These are phyloP conservation scores for Sextonia rubra DNA, from an alignment of 164 flowering plant genomes.

Conservation along the genomic window DNA sequence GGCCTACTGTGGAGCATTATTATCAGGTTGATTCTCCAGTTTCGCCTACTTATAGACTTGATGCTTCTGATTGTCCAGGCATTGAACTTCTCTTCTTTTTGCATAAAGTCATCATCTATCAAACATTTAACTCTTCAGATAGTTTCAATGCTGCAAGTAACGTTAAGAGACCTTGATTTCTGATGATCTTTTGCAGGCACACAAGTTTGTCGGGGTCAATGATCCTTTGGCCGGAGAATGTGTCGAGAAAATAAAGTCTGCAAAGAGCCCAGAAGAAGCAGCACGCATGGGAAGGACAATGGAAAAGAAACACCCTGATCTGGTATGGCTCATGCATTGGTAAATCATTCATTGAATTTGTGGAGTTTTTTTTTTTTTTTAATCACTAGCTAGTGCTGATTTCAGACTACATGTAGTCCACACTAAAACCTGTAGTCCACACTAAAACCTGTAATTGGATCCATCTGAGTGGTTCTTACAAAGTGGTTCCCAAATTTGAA, in stretches of 20 bases:
- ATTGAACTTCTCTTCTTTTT: not conserved
- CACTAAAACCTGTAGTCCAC: too few relatives aligned
- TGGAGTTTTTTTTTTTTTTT: too few relatives aligned
- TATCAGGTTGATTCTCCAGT: conserved; percentile 60
- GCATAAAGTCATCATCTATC: not conserved
- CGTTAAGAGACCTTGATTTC: not conserved
- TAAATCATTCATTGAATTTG: not conserved
- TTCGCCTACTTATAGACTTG: not conserved
- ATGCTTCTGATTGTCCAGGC: not conserved
- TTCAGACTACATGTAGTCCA: too few relatives aligned
- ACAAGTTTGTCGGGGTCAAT: conserved; percentile 65
- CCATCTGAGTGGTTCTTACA: too few relatives aligned
- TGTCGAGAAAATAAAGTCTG: conserved; percentile 54
- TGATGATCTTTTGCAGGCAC: conserved; percentile 55
- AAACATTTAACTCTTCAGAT: not conserved
- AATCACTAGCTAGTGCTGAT: too few relatives aligned
- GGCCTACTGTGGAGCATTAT: conserved; percentile 91
- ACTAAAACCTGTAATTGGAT: too few relatives aligned
- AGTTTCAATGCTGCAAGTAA: not conserved
- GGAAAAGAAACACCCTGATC: conserved; percentile 61
- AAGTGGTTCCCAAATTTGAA: too few relatives aligned
- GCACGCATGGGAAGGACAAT: conserved; percentile 75
- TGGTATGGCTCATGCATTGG: conserved; percentile 43
- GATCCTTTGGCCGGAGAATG: conserved; percentile 53
- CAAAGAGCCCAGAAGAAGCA: conserved; percentile 97